A percentile compares a stretch with the other conserved stretches of the same genome.
These are phyloP conservation scores for Flaveria trinervia DNA, from an alignment of 129 eudicot species.

Conservation along the genomic window DNA sequence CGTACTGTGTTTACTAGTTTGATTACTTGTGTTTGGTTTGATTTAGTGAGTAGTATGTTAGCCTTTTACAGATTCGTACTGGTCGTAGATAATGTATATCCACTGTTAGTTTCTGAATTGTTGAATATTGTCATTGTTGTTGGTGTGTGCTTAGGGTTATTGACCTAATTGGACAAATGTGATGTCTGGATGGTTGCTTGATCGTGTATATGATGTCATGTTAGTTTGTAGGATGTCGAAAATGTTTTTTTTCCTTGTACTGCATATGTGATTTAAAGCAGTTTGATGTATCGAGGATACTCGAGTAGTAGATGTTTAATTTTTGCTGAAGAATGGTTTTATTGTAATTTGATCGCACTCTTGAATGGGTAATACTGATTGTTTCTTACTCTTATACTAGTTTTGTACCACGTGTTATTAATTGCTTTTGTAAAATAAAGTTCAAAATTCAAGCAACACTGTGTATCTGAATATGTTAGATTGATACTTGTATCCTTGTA, in stretches of 20 bases:
- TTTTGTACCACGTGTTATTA: neutral
- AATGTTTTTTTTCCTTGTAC: no score
- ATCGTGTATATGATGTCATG: neutral
- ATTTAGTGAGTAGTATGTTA: neutral
- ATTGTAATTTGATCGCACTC: no score
- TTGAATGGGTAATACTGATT: no score
- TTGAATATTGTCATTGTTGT: neutral
- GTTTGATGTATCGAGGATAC: neutral
- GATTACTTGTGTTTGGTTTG: slow-evolving; percentile 6
- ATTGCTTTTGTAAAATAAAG: neutral
- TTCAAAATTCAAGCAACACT: neutral
- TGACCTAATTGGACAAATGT: slow-evolving; percentile 15
- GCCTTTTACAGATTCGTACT: neutral
- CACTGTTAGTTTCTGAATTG: slow-evolving; percentile 6
- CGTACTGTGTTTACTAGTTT: neutral
- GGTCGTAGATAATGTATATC: slow-evolving; percentile 4
- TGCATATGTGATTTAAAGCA: neutral
- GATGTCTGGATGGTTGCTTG: slow-evolving; percentile 12
- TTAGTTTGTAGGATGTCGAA: neutral
- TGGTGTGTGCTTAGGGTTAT: neutral
- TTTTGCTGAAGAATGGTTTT: no score
- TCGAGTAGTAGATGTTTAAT: no score
- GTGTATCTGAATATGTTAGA: neutral
- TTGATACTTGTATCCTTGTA: neutral
- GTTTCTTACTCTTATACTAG: no score